Conservation (phyloP, 2,329 filamentous ascomycete genomes). For the Dactylonectria macrodidyma region DNA sequence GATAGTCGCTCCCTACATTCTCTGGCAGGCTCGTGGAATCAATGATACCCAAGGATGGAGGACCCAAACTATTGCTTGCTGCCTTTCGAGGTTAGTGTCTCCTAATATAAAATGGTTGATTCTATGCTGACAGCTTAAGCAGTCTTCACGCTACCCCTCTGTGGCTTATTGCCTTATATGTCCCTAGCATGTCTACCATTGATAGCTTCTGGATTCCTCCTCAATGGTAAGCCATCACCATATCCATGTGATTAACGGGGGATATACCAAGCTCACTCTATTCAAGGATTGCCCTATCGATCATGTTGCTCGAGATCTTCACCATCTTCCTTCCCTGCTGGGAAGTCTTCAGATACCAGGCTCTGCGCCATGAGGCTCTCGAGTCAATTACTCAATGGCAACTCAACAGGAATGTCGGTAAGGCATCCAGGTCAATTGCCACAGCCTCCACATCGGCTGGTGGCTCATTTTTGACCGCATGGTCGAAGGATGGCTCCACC, state of each 20-base stretch:
- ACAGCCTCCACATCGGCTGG: conserved; percentile 51
- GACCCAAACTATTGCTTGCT: conserved; percentile 71
- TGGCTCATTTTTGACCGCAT: conserved; percentile 56
- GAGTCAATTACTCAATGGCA: conserved; percentile 66
- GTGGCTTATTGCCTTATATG: conserved; percentile 74
- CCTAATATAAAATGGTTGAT: background rate
- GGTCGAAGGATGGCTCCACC: conserved; percentile 52
- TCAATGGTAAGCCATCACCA: conserved; percentile 67
- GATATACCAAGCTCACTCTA: background rate
- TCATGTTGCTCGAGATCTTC: conserved; percentile 74
- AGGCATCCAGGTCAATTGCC: conserved; percentile 51
- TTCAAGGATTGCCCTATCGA: conserved; percentile 70
- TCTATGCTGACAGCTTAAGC: no score
- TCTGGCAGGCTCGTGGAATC: conserved; percentile 74
- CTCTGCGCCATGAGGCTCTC: conserved; percentile 63
- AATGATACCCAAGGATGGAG: conserved; percentile 80
- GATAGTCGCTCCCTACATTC: conserved; percentile 72
- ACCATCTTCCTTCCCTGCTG: conserved; percentile 75
- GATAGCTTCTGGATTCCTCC: conserved; percentile 72
- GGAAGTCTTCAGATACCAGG: conserved; percentile 65
- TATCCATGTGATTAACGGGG: background rate
- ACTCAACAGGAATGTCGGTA: conserved; percentile 52
- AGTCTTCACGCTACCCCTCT: conserved; percentile 76
- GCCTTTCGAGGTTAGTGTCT: conserved; percentile 59
- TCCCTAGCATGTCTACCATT: conserved; percentile 64